Base-by-base conservation (phyloP, 2,329 filamentous ascomycete species). In the Clonostachys byssicola region DNA sequence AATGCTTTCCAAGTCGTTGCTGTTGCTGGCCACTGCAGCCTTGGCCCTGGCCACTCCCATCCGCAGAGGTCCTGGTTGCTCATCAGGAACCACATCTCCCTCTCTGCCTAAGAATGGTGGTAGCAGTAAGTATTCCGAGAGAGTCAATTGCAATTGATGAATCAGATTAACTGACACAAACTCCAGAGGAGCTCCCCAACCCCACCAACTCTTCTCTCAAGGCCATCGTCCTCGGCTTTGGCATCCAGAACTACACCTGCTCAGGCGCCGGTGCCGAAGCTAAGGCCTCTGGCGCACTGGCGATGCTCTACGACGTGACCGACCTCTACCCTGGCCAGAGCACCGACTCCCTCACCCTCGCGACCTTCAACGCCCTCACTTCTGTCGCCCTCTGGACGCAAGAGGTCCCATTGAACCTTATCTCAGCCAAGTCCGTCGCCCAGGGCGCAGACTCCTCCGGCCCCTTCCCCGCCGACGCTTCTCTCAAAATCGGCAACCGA, bases 201-300 rank as follows among this genome's bases (percentile, higher is more conserved):
- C 71, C 71, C 2, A 53, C 72, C 4, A 51, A 64, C 10, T 56
- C 69, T 40, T 60, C 60, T 6, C 66, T 83, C 36, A 74, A 78
- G 60, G 67, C 75, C 66, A 77, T 87, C 51, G 74, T 73, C 47
- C 65, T 87, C 40, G 83, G 83, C 54, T 76, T 83, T 55, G 83
- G 83, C 48, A 77, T 83, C 56, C 83, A 87, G 58, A 87, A 87
- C 74, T 87, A 87, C 71, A 83, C 79, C 36, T 87, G 83, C 64
- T 52, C 54, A n/a, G 49, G 57, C 4, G 60, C 62, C 3, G 62
- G 60, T 14, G 61, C 65, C 10, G 53, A 56, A 0, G 66, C 72
- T 33, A 56, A 56, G 6, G 62, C 72, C n/a, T 61, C 66, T 17
- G 81, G 81, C 42, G 81, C 81, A 42, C 67, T 83, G 20, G 81